These are phyloP conservation scores for Sporothrix luriei DNA, from an alignment of 2,329 filamentous ascomycete genomes.

Conservation along the genomic window DNA sequence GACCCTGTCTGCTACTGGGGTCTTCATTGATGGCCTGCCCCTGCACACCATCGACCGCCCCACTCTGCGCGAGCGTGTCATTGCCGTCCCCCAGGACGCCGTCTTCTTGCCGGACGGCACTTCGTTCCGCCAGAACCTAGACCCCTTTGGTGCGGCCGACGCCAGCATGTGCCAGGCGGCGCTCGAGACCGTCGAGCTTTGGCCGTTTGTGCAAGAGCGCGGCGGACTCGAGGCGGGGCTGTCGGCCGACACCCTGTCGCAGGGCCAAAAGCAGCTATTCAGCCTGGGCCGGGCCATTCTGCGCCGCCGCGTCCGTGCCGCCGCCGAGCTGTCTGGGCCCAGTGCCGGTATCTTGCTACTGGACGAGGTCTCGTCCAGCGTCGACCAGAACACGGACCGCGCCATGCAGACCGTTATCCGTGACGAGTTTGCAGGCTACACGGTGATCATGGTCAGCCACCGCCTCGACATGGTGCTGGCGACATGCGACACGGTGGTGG, in stretches of 20 bases:
- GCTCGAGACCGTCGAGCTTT: slow-evolving; percentile 46
- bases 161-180: slow-evolving; percentile 42
- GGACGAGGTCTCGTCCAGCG: slow-evolving; percentile 49
- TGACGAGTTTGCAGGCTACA: slow-evolving; percentile 50
- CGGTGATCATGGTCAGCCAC: slow-evolving; percentile 57
- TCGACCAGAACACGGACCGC: slow-evolving; percentile 49
- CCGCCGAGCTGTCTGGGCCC: background rate
- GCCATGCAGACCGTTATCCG: slow-evolving; percentile 48
- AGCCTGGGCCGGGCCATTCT: slow-evolving; percentile 63
- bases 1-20: slow-evolving; percentile 35
- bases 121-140: slow-evolving; percentile 49
- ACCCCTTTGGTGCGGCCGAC: slow-evolving; percentile 43
- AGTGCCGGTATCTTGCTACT: slow-evolving; percentile 43
- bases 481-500: slow-evolving; percentile 53
- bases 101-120: slow-evolving; percentile 51
- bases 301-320: slow-evolving; percentile 39
- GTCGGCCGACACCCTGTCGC: slow-evolving; percentile 53
- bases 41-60: slow-evolving; percentile 47
- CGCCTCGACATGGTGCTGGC: slow-evolving; percentile 55
- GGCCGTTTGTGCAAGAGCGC: slow-evolving; percentile 38
- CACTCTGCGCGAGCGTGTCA: slow-evolving; percentile 51
- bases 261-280: slow-evolving; percentile 67
- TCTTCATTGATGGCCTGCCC: slow-evolving; percentile 50
- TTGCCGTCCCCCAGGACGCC: slow-evolving; percentile 58
- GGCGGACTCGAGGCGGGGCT: slow-evolving; percentile 44